Evolutionary conservation across 2,329 filamentous ascomycete species (phyloP).

Genomic region (Colletotrichum cereale): DNA sequence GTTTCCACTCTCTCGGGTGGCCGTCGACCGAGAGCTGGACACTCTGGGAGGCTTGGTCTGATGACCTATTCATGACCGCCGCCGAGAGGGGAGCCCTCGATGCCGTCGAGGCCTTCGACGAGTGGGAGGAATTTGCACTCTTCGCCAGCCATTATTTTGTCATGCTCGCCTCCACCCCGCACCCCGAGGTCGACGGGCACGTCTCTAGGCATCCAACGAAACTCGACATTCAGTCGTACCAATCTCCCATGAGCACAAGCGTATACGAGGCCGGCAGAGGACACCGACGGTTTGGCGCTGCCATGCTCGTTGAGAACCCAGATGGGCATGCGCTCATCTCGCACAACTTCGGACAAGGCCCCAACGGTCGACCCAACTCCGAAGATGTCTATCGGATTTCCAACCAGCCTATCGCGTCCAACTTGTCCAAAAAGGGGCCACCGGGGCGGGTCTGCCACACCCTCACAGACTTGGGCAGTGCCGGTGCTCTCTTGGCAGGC

Average conservation of each 20-base stretch:
- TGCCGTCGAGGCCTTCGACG: constrained; percentile 85
- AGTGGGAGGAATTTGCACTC: constrained; percentile 94
- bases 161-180: constrained; percentile 69
- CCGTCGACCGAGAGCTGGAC: constrained; percentile 70
- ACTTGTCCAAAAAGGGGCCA: constrained; percentile 51
- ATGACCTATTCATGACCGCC: constrained; percentile 72
- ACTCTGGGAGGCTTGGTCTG: constrained; percentile 87
- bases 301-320: constrained; percentile 56
- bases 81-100: constrained; percentile 74
- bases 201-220: constrained; percentile 3
- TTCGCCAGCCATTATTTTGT: constrained; percentile 90
- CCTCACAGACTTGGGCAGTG: constrained; percentile 72
- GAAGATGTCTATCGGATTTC: constrained; percentile 61
- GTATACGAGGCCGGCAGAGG: constrained; percentile 56
- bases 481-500: constrained; percentile 76
- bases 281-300: constrained; percentile 71
- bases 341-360: constrained; percentile 59
- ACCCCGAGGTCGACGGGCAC: constrained; percentile 22
- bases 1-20: constrained; percentile 82
- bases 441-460: constrained; percentile 79
- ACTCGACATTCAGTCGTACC: not conserved
- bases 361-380: constrained; percentile 60
- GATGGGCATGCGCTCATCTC: constrained; percentile 59
- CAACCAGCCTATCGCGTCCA: constrained; percentile 26
- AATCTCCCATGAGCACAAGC: constrained; percentile 48